A percentile compares a stretch with the other conserved stretches of the same genome.
Evolutionary conservation across 164 flowering plant genomes (phyloP).

Genomic region (Vitis labrusca): DNA sequence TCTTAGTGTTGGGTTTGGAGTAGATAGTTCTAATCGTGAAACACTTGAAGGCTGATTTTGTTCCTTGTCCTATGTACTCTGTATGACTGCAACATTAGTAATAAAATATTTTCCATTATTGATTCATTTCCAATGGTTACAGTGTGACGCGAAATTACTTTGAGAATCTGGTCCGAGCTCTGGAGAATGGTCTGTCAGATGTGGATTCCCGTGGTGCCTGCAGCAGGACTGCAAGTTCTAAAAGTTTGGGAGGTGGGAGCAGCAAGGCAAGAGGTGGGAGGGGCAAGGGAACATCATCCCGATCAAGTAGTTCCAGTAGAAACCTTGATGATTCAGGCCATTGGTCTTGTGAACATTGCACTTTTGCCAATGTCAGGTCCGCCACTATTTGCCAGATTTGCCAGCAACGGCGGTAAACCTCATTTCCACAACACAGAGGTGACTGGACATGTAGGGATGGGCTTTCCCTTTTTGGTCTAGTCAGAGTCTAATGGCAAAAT

Average conservation of each 20-base stretch:
- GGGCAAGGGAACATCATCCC: constrained; percentile 55
- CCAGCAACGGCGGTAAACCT: constrained; percentile 39
- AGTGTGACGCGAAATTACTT: constrained; percentile 47
- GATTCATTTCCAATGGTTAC: constrained; percentile 1
- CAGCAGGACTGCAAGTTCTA: constrained; percentile 52
- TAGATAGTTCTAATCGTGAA: too few species aligned
- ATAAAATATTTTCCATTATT: not conserved
- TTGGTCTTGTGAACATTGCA: constrained; percentile 88
- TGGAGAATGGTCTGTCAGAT: constrained; percentile 60
- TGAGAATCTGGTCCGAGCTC: constrained; percentile 44
- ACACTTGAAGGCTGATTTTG: too few species aligned
- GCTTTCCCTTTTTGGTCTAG: not conserved
- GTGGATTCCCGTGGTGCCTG: constrained; percentile 66
- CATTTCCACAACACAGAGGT: not conserved
- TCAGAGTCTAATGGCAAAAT: not conserved
- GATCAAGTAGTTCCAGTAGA: constrained; percentile 39
- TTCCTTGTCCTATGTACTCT: too few species aligned
- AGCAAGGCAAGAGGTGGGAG: constrained; percentile 56
- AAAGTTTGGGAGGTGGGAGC: constrained; percentile 42
- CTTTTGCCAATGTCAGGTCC: constrained; percentile 58
- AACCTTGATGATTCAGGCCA: constrained; percentile 44
- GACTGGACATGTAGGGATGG: not conserved
- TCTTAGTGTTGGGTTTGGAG: too few species aligned
- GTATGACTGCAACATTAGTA: too few species aligned
- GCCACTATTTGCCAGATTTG: constrained; percentile 62